Evolutionary conservation across 352 stramenopile genomes (phyloP).

Genomic region (Lagenidium sp.): DNA sequence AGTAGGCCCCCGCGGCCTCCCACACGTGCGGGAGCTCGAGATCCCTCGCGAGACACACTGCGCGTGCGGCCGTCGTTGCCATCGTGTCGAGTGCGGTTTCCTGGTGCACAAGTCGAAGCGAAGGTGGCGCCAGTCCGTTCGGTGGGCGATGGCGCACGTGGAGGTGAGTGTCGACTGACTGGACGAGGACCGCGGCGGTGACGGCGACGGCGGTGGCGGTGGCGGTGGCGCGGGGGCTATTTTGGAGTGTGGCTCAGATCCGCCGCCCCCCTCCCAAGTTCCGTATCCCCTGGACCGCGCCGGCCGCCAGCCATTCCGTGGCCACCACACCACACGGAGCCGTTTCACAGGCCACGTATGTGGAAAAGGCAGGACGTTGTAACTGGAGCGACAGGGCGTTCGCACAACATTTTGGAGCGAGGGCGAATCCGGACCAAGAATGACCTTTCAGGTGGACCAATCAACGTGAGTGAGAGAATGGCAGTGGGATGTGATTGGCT

Average conservation of each 20-base stretch:
- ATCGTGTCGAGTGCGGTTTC: slow-evolving; percentile 20
- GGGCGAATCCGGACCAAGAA: background rate
- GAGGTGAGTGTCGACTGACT: no score
- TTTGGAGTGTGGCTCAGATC: no score
- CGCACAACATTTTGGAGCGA: slow-evolving; percentile 1
- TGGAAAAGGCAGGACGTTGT: background rate
- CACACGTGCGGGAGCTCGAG: slow-evolving; percentile 58
- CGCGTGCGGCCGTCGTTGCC: slow-evolving; percentile 39
- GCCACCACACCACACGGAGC: no score
- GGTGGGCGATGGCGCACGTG: no score
- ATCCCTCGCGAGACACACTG: slow-evolving; percentile 31
- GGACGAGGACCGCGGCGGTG: no score
- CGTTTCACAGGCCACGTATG: no score
- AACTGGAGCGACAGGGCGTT: background rate
- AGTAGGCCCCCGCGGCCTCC: slow-evolving; percentile 25
- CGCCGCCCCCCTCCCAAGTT: no score
- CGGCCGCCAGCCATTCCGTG: no score
- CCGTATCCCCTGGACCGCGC: no score
- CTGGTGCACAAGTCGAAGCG: no score
- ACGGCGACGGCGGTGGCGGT: no score
- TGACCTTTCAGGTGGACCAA: slow-evolving; percentile 3
- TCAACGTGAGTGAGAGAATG: background rate
- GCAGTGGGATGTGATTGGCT: background rate
- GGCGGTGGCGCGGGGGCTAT: background rate
- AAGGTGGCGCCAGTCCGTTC: no score